Conservation (phyloP, 371 early-diverging fungal species). For the Actinomortierella wolfii region DNA sequence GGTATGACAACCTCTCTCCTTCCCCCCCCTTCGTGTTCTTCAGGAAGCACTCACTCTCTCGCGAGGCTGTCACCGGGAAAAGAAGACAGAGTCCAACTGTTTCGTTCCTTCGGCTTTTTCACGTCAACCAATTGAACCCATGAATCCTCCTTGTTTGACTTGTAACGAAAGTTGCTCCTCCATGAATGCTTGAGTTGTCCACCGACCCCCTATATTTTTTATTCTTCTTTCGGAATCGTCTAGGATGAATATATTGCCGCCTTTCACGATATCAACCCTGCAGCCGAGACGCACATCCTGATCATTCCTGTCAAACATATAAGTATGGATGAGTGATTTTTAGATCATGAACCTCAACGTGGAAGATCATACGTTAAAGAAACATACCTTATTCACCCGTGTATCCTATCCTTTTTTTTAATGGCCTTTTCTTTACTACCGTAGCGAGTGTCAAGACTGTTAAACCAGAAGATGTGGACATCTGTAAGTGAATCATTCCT, state of each 20-base stretch:
- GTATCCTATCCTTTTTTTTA: no score
- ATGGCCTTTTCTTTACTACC: no score
- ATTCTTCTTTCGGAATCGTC: neutral
- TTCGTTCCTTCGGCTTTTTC: neutral
- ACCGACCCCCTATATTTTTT: neutral
- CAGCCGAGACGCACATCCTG: conserved; percentile 33
- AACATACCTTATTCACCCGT: no score
- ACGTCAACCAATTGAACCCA: neutral
- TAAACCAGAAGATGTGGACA: conserved; percentile 3
- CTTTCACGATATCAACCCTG: conserved; percentile 22
- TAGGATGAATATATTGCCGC: conserved; percentile 22
- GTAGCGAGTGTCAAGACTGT: conserved; percentile 24
- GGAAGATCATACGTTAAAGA: no score
- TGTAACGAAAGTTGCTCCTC: neutral
- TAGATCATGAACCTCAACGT: no score
- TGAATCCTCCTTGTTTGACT: neutral
- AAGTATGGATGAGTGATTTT: no score
- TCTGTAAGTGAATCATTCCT: no score
- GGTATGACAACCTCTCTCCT: no score
- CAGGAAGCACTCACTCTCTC: neutral
- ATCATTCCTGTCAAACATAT: conserved; percentile 18
- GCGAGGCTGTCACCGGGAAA: neutral
- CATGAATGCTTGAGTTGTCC: neutral
- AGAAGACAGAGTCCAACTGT: neutral
- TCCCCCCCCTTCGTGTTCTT: no score